Conservation (phyloP, 768 basidiomycete species). For the Leccinum rimulosum region DNA sequence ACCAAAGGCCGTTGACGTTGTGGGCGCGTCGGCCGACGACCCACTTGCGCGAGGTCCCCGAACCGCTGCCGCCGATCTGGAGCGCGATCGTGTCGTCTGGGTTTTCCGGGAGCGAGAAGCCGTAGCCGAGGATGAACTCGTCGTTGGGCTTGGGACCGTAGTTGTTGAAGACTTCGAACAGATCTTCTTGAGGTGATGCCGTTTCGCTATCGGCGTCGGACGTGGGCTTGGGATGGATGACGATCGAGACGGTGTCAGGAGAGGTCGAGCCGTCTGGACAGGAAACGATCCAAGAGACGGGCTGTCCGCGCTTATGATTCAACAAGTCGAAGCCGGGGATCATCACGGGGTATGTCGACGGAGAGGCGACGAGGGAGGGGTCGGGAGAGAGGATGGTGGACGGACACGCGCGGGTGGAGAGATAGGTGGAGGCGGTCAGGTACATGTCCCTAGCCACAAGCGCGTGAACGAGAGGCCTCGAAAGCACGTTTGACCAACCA, state of each 20-base stretch:
- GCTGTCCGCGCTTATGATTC: constrained; percentile 79
- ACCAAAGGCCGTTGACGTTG: constrained; percentile 62
- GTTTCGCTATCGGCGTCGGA: constrained; percentile 7
- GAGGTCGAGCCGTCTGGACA: constrained; percentile 25
- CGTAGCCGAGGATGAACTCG: constrained; percentile 89
- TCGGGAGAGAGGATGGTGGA: constrained; percentile 67
- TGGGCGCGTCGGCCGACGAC: constrained; percentile 57
- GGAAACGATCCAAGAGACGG: constrained; percentile 78
- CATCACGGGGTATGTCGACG: constrained; percentile 68
- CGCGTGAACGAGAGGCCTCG: constrained; percentile 22
- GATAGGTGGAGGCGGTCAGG: constrained; percentile 67
- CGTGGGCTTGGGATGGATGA: constrained; percentile 39
- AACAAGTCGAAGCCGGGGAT: constrained; percentile 85
- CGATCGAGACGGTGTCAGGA: constrained; percentile 54
- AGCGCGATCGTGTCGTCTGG: constrained; percentile 86
- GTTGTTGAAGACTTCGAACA: constrained; percentile 69
- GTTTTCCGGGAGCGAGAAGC: constrained; percentile 77
- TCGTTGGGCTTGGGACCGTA: constrained; percentile 91
- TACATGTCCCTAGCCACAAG: constrained; percentile 59
- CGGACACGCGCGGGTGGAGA: constrained; percentile 89
- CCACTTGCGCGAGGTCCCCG: constrained; percentile 43
- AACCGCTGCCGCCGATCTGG: constrained; percentile 62
- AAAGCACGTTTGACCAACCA: constrained; percentile 51
- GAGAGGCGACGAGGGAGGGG: constrained; percentile 50
- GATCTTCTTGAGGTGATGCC: constrained; percentile 32